Evolutionary conservation across 305 asterid genomes (phyloP).

Genomic region (Fraxinus paxiana): DNA sequence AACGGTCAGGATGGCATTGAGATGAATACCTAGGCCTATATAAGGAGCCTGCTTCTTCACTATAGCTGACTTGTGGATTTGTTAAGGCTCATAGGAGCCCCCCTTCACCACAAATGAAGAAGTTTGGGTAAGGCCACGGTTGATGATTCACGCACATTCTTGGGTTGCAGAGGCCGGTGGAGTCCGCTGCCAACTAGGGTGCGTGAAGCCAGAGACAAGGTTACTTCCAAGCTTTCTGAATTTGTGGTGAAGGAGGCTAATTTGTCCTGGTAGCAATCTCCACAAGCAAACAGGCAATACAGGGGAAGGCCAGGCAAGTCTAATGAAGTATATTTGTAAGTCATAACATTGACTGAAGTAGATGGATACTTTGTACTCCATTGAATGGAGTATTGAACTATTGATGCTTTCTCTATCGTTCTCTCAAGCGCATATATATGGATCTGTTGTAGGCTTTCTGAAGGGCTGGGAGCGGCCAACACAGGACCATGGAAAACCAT

Average conservation of each 20-base stretch:
- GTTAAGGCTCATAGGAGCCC: background rate
- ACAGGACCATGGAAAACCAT: slow-evolving; percentile 51
- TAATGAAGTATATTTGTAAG: background rate
- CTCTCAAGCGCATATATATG: background rate
- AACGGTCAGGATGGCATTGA: background rate
- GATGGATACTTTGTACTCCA: background rate
- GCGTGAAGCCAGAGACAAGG: background rate
- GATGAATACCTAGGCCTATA: background rate
- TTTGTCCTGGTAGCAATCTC: background rate
- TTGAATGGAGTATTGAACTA: background rate
- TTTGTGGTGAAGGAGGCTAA: background rate
- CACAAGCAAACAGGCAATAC: background rate
- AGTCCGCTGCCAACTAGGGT: background rate
- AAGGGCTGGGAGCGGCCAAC: slow-evolving; percentile 52
- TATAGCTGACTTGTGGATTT: background rate
- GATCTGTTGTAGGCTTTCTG: slow-evolving; percentile 39
- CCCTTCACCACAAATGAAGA: background rate
- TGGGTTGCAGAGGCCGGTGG: background rate
- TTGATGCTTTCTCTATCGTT: background rate
- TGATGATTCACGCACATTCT: background rate
- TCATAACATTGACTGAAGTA: background rate
- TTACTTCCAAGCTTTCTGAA: background rate
- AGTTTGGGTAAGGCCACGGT: background rate
- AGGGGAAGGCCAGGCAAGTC: background rate
- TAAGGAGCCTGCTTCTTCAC: background rate